Base-by-base conservation (phyloP, 2,329 filamentous ascomycete species). In the Fusarium sp. region DNA sequence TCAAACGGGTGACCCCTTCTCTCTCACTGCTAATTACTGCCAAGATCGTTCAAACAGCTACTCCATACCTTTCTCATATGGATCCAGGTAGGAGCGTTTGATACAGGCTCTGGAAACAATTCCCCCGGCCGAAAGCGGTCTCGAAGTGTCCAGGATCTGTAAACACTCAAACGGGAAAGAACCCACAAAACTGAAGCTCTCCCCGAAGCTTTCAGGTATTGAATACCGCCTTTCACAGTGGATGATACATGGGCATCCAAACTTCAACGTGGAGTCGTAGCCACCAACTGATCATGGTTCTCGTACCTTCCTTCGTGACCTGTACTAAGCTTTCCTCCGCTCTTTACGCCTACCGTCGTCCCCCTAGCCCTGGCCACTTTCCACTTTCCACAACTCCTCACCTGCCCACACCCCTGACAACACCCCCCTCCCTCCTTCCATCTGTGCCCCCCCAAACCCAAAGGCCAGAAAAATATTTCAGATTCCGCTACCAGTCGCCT, bases 401-500 rank as follows among this genome's bases (percentile, higher is more conserved):
- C 73, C 52, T 76, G 66, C 76, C 71, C 74, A 72, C 72, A 68
- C 75, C 75, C 75, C 74, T 77, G 75, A 69, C 63, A 68, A 76
- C 63, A 61, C 63, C 41, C 76, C 75, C 76, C 74, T 74, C 72
- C 74, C 63, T 73, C 57, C 48, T 61, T 72, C 65, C 69, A 70
- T 70, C 73, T 70, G 70, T 72, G 64, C 72, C 75, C 75, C 77
- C 77, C 71, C 65, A 75, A 73, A 55, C 48, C 51, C 63, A 69
- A 76, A 74, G 69, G 64, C 55, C 56, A 74, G 79, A 83, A 84
- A 84, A 84, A 81, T 83, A 84, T 84, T 84, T 84, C 79, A 83
- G 78, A 80, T 79, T 79, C 73, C 74, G 78, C 77, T 80, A 78
- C 75, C 52, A 67, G 76, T 75, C 74, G 48, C 68, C 74, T 72